Percentiles rank a stretch among this genome's conserved stretches.
Conservation (phyloP, 371 early-diverging fungal species). For the Mortierella sp. region DNA sequence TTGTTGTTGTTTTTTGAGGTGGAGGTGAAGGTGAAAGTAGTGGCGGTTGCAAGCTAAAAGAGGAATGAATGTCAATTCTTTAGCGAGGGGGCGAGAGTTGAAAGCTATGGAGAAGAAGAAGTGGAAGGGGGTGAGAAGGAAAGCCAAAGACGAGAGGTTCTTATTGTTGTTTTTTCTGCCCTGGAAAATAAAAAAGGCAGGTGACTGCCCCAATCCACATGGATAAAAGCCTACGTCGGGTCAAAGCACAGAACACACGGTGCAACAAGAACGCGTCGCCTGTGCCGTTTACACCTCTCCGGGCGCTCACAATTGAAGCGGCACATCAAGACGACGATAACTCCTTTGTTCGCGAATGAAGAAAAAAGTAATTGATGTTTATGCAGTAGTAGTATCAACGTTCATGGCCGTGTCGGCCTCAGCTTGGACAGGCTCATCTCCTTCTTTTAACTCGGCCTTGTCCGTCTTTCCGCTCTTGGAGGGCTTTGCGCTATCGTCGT, state of each 20-base stretch:
- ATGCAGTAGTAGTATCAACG: slow-evolving; percentile 8
- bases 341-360: background rate
- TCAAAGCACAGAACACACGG: background rate
- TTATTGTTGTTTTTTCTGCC: slow-evolving; percentile 4
- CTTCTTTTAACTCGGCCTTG: background rate
- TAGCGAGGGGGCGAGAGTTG: background rate
- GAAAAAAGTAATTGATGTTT: background rate
- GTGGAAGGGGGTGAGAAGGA: background rate
- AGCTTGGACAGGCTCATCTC: background rate
- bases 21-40: background rate
- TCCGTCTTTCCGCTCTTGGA: slow-evolving; percentile 10
- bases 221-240: background rate
- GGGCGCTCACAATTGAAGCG: too few species aligned
- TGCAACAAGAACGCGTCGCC: background rate
- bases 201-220: slow-evolving; percentile 1
- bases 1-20: background rate
- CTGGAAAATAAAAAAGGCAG: background rate
- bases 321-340: background rate
- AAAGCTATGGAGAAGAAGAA: too few species aligned
- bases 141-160: too few species aligned
- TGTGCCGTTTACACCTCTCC: background rate
- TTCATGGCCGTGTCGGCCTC: slow-evolving; percentile 1
- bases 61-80: background rate
- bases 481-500: background rate
- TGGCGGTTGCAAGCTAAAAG: background rate